Evolutionary conservation across 805 yeast species (phyloP).

Genomic region (Osmozyma mogii): DNA sequence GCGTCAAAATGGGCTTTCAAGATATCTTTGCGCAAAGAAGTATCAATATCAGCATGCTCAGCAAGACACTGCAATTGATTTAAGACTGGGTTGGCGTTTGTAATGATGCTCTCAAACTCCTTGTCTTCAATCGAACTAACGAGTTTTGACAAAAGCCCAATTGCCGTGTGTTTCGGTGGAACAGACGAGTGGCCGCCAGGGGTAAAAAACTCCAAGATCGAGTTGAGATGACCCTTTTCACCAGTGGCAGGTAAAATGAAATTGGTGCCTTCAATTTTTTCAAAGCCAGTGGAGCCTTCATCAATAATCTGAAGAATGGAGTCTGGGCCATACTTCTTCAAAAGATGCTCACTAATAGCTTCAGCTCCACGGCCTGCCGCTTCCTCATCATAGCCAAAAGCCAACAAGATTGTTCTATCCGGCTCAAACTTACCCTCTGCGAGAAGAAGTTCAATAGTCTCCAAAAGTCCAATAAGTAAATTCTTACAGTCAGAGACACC

Average conservation of each 20-base stretch:
- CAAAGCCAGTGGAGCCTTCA: constrained; percentile 22
- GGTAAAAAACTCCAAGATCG: constrained; percentile 32
- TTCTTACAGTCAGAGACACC: constrained; percentile 35
- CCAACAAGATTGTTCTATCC: constrained; percentile 35
- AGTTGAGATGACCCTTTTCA: constrained; percentile 41
- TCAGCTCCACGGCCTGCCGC: constrained; percentile 34
- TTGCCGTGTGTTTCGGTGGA: constrained; percentile 42
- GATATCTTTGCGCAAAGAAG: constrained; percentile 26
- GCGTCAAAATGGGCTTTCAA: constrained; percentile 29
- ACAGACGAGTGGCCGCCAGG: constrained; percentile 47
- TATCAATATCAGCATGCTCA: constrained; percentile 32
- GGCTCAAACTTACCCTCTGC: constrained; percentile 29
- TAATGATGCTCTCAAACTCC: constrained; percentile 30
- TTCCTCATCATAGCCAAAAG: constrained; percentile 48
- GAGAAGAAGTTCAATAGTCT: constrained; percentile 27
- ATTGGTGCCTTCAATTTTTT: constrained; percentile 1
- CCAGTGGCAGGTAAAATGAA: constrained; percentile 33
- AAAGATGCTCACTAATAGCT: constrained; percentile 27
- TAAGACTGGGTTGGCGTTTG: constrained; percentile 38
- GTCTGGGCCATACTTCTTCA: constrained; percentile 31
- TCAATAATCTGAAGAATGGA: constrained; percentile 39
- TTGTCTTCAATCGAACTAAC: constrained; percentile 29
- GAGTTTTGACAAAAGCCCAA: constrained; percentile 39
- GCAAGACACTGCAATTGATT: constrained; percentile 40
- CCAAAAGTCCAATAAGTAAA: constrained; percentile 35